Evolutionary conservation across 176 grass and related monocot genomes (phyloP).

Genomic region (Eleusine indica): DNA sequence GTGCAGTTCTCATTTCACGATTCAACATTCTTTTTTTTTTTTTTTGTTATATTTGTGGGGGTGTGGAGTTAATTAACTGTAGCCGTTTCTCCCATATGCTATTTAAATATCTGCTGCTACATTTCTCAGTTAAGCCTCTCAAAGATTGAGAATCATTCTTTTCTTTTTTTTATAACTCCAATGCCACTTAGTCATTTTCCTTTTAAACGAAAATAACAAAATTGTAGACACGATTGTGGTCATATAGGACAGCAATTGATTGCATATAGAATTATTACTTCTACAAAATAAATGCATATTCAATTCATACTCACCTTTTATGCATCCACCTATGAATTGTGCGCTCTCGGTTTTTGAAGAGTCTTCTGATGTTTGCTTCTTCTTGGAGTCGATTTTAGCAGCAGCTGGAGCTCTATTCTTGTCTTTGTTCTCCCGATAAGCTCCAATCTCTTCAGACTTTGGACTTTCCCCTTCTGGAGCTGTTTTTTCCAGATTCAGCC

Average conservation of each 20-base stretch:
- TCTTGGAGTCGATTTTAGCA: conserved; percentile 4
- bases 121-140: conserved; percentile 11
- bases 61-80: not conserved
- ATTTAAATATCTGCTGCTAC: not conserved
- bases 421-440: not conserved
- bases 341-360: conserved; percentile 1
- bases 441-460: conserved; percentile 2
- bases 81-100: not conserved
- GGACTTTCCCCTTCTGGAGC: not conserved
- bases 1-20: not conserved
- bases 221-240: not conserved
- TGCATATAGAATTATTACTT: not conserved
- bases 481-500: conserved; percentile 11
- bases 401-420: not conserved
- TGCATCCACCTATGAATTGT: not conserved
- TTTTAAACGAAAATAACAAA: conserved; percentile 3
- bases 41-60: too few species aligned
- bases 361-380: conserved; percentile 28
- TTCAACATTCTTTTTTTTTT: not conserved
- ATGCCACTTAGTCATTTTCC: not conserved
- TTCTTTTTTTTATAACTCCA: not conserved
- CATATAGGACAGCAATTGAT: not conserved
- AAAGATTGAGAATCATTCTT: not conserved
- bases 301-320: conserved; percentile 33
- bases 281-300: not conserved